Percentiles rank a stretch among this genome's conserved stretches.
phyloP scores from a whole-genome alignment of 352 stramenopile genomes.

The Globisporangium camurandrum region DNA sequence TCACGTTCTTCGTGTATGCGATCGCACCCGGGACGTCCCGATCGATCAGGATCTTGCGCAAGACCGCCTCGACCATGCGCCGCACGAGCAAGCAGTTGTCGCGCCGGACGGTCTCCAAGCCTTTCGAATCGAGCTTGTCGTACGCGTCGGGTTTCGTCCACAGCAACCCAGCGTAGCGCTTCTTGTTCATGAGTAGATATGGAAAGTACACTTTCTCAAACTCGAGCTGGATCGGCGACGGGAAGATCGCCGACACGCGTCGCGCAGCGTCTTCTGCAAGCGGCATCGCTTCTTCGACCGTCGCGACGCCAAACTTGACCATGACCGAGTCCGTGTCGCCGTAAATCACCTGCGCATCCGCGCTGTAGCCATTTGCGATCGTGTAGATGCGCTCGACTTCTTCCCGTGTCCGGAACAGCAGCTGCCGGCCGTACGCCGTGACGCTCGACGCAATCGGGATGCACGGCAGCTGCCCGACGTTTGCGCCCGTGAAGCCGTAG shows the following conservation, averaged over 20 bases:
- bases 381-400: constrained; percentile 97
- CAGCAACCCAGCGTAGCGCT: constrained; percentile 85
- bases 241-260: constrained; percentile 95
- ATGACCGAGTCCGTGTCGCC: constrained; percentile 99
- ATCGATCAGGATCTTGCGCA: constrained; percentile 99
- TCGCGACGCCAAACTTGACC: constrained; percentile 98
- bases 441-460: constrained; percentile 97
- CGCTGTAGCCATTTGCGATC: constrained; percentile 87
- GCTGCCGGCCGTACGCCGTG: constrained; percentile 96
- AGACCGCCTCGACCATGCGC: constrained; percentile 94
- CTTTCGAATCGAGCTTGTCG: constrained; percentile 98
- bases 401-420: constrained; percentile 96
- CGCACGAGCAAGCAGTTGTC: constrained; percentile 99
- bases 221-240: constrained; percentile 96
- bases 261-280: constrained; percentile 96
- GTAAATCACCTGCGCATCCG: constrained; percentile 97
- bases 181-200: constrained; percentile 99
- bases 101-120: constrained; percentile 97
- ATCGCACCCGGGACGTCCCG: constrained; percentile 94
- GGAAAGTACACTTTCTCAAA: constrained; percentile 99
- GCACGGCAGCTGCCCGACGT: constrained; percentile 97
- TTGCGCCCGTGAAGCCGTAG: constrained; percentile 99
- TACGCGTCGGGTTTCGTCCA: constrained; percentile 93
- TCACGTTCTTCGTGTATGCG: constrained; percentile 96
- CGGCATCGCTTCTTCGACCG: constrained; percentile 95